phyloP scores from a whole-genome alignment of 2,329 filamentous ascomycete genomes.

The Penicillium sp. region DNA sequence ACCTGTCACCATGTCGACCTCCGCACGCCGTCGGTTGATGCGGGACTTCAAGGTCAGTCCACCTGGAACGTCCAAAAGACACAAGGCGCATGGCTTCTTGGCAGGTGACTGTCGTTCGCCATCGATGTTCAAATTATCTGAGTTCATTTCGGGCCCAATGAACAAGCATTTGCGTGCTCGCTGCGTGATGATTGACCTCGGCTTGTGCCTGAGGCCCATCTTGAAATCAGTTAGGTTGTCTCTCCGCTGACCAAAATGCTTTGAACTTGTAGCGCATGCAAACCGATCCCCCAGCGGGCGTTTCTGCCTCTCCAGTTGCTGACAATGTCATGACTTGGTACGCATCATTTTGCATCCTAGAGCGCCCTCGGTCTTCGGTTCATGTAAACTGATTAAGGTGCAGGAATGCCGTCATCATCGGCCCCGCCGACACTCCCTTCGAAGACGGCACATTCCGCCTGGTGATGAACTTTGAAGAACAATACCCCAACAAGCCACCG shows the following conservation, averaged over 20 bases:
- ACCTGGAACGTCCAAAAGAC: neutral
- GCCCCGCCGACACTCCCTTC: constrained; percentile 92
- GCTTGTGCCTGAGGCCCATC: no score
- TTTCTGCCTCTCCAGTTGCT: constrained; percentile 90
- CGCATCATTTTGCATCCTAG: neutral
- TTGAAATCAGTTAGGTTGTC: no score
- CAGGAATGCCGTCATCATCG: constrained; percentile 98
- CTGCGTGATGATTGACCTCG: no score
- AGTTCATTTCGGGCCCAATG: no score
- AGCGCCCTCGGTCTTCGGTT: neutral
- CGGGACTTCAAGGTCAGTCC: constrained; percentile 89
- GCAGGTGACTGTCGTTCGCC: no score
- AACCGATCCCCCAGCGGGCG: constrained; percentile 92
- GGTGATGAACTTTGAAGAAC: constrained; percentile 98
- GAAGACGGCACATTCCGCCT: constrained; percentile 97
- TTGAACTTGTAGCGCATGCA: constrained; percentile 75
- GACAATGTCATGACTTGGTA: constrained; percentile 41
- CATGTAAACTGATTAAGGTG: constrained; percentile 7
- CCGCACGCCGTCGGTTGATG: constrained; percentile 93
- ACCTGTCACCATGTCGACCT: constrained; percentile 67
- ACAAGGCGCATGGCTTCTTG: constrained; percentile 1
- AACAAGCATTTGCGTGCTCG: no score
- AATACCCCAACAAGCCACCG: constrained; percentile 96
- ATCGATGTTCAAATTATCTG: no score
- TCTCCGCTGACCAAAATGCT: constrained; percentile 8